Evolutionary conservation across 2,329 filamentous ascomycete genomes (phyloP).

Genomic region (Akanthomyces dipterigenus): DNA sequence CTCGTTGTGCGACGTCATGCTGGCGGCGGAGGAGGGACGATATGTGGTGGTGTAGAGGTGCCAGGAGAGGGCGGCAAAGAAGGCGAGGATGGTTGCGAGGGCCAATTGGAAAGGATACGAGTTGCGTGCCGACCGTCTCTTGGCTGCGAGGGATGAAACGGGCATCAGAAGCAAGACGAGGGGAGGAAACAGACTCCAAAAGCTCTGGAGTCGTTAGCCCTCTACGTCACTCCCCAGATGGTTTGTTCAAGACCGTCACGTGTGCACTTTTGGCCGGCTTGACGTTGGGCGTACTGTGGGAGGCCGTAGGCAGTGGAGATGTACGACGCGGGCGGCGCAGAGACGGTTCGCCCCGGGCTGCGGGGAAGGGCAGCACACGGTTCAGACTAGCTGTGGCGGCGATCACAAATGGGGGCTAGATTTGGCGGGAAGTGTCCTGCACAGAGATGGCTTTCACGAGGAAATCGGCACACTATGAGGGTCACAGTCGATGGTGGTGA

Average conservation of each 20-base stretch:
- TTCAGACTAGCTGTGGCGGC: neutral
- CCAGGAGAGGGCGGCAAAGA: conserved; percentile 8
- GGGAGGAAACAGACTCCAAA: neutral
- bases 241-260: neutral
- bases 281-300: neutral
- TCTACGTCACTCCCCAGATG: neutral
- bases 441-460: neutral
- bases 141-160: neutral
- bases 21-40: neutral
- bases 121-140: conserved; percentile 6
- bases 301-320: neutral
- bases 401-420: neutral
- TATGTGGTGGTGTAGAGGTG: neutral
- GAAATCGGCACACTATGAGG: no score
- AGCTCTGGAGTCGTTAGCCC: neutral
- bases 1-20: conserved; percentile 1
- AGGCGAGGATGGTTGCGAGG: neutral
- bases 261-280: neutral
- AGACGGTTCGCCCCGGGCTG: neutral
- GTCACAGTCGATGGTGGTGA: neutral
- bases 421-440: neutral
- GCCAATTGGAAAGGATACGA: neutral
- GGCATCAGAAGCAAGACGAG: conserved; percentile 1
- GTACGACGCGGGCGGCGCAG: neutral
- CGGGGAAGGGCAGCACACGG: neutral